Conservation (phyloP, 139 green algal species). For the Gonium pectorale region DNA sequence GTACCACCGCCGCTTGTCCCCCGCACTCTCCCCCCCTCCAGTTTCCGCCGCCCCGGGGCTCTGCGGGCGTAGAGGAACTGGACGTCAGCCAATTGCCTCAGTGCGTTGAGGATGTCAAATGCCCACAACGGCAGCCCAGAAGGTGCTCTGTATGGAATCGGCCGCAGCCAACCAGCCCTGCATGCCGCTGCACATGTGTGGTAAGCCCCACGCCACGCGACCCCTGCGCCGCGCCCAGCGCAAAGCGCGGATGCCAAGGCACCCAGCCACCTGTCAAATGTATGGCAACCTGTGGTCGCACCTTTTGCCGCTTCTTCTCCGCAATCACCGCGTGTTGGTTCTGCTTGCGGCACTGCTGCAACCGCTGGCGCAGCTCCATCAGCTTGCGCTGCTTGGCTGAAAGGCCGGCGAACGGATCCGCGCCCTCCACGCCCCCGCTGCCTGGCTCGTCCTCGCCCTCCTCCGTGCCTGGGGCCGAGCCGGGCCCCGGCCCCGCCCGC, state of each 20-base stretch:
- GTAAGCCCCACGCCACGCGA: too few species aligned
- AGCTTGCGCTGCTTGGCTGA: constrained; percentile 85
- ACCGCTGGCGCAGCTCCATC: constrained; percentile 82
- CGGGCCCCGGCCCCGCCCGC: background rate
- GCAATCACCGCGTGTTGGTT: constrained; percentile 92
- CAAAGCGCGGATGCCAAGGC: too few species aligned
- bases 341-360: constrained; percentile 86
- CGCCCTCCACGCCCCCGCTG: constrained; percentile 10
- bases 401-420: constrained; percentile 77
- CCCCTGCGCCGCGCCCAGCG: too few species aligned
- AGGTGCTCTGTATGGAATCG: too few species aligned
- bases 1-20: constrained; percentile 75
- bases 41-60: background rate
- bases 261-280: too few species aligned
- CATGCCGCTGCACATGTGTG: too few species aligned
- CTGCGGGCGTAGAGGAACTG: too few species aligned
- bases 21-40: constrained; percentile 27
- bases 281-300: too few species aligned
- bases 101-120: too few species aligned
- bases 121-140: too few species aligned
- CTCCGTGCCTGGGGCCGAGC: constrained; percentile 28
- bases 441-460: constrained; percentile 25
- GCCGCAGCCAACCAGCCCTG: too few species aligned
- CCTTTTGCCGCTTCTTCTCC: constrained; percentile 83
- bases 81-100: too few species aligned